Evolutionary conservation across 306 rosid species (phyloP).

Genomic region (Herpetospermum pedunculosum): DNA sequence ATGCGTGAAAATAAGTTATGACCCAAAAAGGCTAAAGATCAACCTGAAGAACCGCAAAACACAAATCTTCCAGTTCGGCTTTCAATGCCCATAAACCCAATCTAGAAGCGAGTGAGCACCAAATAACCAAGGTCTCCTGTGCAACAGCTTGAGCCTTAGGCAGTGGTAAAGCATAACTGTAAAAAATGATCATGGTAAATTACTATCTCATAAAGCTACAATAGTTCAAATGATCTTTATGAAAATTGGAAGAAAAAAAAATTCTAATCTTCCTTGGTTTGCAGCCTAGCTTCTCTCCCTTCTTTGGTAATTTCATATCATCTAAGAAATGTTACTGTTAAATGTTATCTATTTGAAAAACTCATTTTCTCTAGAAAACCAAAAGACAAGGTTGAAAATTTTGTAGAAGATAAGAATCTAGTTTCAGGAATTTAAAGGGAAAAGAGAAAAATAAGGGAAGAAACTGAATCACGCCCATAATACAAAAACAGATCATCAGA

Average conservation of each 20-base stretch:
- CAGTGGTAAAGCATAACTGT: conserved; percentile 71
- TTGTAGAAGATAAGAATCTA: background rate
- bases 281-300: background rate
- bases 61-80: conserved; percentile 90
- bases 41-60: conserved; percentile 96
- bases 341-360: background rate
- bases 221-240: background rate
- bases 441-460: background rate
- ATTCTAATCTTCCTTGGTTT: background rate
- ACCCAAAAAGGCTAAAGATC: conserved; percentile 11
- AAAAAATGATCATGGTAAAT: conserved; percentile 16
- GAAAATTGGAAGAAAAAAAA: too few species aligned
- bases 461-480: conserved; percentile 9
- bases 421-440: background rate
- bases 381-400: background rate
- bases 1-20: background rate
- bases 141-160: conserved; percentile 94
- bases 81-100: conserved; percentile 94
- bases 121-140: conserved; percentile 79
- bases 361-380: background rate
- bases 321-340: background rate
- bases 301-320: conserved; percentile 2
- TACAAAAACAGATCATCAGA: background rate
- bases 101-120: conserved; percentile 97
- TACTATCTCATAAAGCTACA: conserved; percentile 6